A percentile compares a stretch with the other conserved stretches of the same genome.
Conservation (phyloP, 305 asterid genomes). For the Fraxinus angustifolia region DNA sequence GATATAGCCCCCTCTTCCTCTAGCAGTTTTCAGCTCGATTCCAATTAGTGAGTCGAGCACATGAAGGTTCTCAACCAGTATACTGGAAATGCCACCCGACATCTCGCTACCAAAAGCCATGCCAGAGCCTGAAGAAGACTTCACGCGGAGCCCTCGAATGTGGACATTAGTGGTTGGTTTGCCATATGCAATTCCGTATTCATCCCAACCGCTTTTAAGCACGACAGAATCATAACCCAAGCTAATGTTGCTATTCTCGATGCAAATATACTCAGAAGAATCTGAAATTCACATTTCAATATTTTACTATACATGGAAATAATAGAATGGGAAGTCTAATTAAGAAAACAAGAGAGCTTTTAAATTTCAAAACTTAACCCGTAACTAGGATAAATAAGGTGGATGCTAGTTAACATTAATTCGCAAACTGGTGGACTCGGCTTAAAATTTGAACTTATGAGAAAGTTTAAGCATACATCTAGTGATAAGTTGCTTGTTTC, state of each 20-base stretch:
- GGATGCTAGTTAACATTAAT: not conserved
- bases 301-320: not conserved
- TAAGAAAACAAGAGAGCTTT: not conserved
- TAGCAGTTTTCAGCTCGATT: conserved; percentile 63
- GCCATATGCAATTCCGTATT: conserved; percentile 71
- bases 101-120: conserved; percentile 89
- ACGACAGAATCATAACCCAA: conserved; percentile 68
- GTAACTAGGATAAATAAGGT: not conserved
- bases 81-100: conserved; percentile 87
- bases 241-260: conserved; percentile 87
- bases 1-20: conserved; percentile 84
- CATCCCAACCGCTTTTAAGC: conserved; percentile 99
- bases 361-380: not conserved
- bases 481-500: not conserved
- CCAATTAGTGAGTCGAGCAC: conserved; percentile 55
- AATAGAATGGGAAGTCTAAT: not conserved
- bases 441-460: not conserved
- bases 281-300: conserved; percentile 42
- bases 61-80: conserved; percentile 53
- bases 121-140: conserved; percentile 62
- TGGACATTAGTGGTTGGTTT: conserved; percentile 63
- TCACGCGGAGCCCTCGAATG: conserved; percentile 44
- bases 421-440: not conserved
- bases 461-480: not conserved
- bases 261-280: conserved; percentile 78